A percentile compares a stretch with the other conserved stretches of the same genome.
These are phyloP conservation scores for Eucalyptus erythrocorys DNA, from an alignment of 345 rosid species.

Conservation along the genomic window DNA sequence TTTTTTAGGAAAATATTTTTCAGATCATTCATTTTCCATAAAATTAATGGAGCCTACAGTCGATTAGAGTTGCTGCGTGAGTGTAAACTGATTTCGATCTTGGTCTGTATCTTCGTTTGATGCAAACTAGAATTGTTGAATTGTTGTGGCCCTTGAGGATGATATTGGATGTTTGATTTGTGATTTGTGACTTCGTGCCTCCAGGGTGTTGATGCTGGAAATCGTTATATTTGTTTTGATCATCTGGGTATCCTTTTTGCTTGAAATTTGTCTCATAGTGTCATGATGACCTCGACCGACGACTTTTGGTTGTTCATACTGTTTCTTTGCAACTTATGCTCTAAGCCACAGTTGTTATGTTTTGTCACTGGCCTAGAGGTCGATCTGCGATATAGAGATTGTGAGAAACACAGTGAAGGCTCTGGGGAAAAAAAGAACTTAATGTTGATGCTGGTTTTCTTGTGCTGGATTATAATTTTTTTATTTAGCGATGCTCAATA, in stretches of 20 bases:
- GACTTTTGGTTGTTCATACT: background rate
- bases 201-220: background rate
- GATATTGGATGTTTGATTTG: background rate
- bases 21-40: too few relatives aligned
- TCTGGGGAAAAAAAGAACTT: background rate
- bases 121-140: background rate
- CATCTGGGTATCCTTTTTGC: background rate
- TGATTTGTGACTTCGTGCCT: background rate
- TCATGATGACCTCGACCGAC: background rate
- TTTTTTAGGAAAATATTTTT: too few relatives aligned
- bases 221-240: background rate
- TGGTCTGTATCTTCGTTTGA: background rate
- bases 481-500: background rate
- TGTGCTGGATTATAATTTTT: background rate
- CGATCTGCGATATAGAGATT: background rate
- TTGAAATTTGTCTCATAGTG: background rate
- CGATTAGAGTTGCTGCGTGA: background rate
- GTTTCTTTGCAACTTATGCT: background rate
- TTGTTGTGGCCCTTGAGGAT: background rate
- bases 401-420: background rate
- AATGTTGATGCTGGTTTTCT: background rate
- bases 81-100: background rate
- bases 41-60: background rate
- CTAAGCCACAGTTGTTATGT: background rate
- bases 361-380: background rate